Evolutionary conservation across 441 rosid species (phyloP), one percentile per base, ranked within the genome.

Genomic region (Populus tomentosa): DNA sequence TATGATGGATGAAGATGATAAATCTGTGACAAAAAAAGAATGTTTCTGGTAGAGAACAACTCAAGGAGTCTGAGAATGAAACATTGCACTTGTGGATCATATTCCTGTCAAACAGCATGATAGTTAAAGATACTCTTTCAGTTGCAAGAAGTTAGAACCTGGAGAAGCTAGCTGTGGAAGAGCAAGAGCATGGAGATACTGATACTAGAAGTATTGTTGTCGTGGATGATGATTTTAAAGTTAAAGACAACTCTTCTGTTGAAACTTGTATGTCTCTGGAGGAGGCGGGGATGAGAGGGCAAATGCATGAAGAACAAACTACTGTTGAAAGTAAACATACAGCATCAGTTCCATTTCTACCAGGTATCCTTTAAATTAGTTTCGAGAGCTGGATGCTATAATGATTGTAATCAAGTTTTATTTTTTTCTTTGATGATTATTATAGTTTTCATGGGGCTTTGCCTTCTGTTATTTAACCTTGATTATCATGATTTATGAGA

Each of bases 151-250:
- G 20, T 11, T 46, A 46, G 56, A 46, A 46, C 56, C 56, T 13
- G 56, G 56, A 46, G 56, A 46, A 46, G 6, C 56, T 46, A 46
- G 20, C 5, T 24, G 88, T 24, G 92, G 94, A 13, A 91, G 67
- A 23, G 67, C 67, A 64, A 11, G 16, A 10, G 6, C 67, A 64
- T 64, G 67, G 28, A 10, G 30, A 21, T 10, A 64, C 14, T 10
- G 14, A 64, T 26, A 1, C 33, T 23, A 1, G 16, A n/a, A 24
- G 33, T 28, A 64, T 64, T 64, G 6, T 21, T 23, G 14, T n/a
- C 28, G 14, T 28, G 30, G 20, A 64, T 26, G 28, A 10, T 64
- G 67, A 24, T 24, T 64, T 23, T 4, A 0, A 21, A 21, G 67
- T 24, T 11, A 64, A 11, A 64, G 67, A 23, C 30, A 64, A 64